Base-by-base conservation (phyloP, 495 filamentous ascomycete species). In the Ascodesmis nigricans region DNA sequence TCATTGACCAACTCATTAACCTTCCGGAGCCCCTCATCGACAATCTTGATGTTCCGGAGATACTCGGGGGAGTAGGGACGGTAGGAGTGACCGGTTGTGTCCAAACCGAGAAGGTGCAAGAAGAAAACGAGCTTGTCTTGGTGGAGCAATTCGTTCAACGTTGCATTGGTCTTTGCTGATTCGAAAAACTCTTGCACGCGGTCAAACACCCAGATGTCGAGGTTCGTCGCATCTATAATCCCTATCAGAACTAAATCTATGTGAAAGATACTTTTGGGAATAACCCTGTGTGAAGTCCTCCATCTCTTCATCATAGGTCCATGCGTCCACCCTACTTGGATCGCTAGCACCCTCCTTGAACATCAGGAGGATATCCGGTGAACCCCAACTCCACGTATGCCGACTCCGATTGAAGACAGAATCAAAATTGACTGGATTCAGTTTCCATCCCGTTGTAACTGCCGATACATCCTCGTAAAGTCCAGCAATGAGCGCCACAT, bases 371-470 rank as follows among this genome's bases (percentile, higher is more conserved):
- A 99, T 99, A 59, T 99, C 90, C 8, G 84, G 84, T 47, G 84
- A 93, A 5, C 90, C 87, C 90, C 90, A 99, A 53, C 80, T 84
- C 90, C 90, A 99, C 3, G 90, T 95, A 57, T 95, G 90, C 19
- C 76, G 60, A 49, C 83, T 93, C 37, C 76, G 71, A 50, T 99
- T 99, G 66, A 99, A 99, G 6, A 99, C 77, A 45, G 83, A 92
- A 58, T 99, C 90, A 48, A 99, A 99, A 52, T 93, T 78, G 42
- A 99, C 90, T 0, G 90, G 87, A 51, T 99, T 99, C 47, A 93
- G 56, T 55, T 95, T 95, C 90, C 90, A 99, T 9, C 90, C 90
- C 5, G 90, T 99, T 21, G 75, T 91, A 13, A 99, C 90, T 2
- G 90, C 74, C 26, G 84, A 93, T 4, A 99, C 90, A 61, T 99